Conservation (phyloP, 805 yeast species). For the Kluyveromyces siamensis region DNA sequence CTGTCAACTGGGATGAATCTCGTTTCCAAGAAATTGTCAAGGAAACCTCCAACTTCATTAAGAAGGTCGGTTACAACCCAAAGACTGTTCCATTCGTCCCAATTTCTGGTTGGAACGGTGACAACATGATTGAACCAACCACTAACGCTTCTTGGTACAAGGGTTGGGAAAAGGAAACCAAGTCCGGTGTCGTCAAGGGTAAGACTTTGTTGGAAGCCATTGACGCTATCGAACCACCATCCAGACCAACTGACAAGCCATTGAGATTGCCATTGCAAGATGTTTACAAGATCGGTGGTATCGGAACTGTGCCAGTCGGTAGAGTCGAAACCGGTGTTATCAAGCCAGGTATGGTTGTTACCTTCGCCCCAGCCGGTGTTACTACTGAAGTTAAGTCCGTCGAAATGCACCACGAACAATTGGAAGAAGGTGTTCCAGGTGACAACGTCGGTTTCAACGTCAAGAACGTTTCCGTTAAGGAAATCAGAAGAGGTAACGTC, state of each 20-base stretch:
- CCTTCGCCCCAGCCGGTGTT: conserved; percentile 86
- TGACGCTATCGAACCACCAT: conserved; percentile 73
- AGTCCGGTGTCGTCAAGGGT: conserved; percentile 62
- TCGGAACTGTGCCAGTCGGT: conserved; percentile 89
- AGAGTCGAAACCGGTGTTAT: conserved; percentile 89
- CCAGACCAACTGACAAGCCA: conserved; percentile 78
- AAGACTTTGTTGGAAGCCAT: conserved; percentile 80
- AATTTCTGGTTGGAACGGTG: conserved; percentile 89
- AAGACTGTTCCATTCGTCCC: conserved; percentile 82
- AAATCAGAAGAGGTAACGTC: conserved; percentile 88
- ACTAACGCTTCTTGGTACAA: conserved; percentile 81
- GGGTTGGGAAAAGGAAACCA: conserved; percentile 77
- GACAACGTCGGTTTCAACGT: conserved; percentile 88
- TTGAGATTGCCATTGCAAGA: conserved; percentile 86
- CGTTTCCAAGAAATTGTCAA: conserved; percentile 72
- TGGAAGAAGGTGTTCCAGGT: conserved; percentile 77
- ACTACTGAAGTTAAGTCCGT: conserved; percentile 87
- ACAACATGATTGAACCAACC: conserved; percentile 82
- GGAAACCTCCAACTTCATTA: conserved; percentile 73
- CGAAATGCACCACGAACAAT: conserved; percentile 80
- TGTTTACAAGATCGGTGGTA: conserved; percentile 90
- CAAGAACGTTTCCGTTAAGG: conserved; percentile 84
- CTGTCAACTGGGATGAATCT: conserved; percentile 77
- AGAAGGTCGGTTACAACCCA: conserved; percentile 80
- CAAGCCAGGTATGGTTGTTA: conserved; percentile 85